These are phyloP conservation scores for Blastocystis sp. DNA, from an alignment of 352 stramenopile species.

Conservation along the genomic window DNA sequence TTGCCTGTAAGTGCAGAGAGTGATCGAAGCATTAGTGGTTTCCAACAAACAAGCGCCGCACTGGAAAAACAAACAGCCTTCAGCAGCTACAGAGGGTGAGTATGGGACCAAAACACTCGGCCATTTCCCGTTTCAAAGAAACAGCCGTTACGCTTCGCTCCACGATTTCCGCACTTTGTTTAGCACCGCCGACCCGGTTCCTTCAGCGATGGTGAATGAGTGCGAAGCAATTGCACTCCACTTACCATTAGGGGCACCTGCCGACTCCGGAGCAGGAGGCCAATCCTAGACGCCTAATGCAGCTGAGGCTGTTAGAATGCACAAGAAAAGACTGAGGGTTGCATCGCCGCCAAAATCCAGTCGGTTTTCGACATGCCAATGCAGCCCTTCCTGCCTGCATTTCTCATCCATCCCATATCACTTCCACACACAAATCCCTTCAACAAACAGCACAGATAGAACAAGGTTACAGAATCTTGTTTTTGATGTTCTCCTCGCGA, in stretches of 20 bases:
- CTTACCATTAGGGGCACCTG: too few relatives aligned
- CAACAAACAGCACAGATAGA: background rate
- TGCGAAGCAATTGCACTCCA: background rate
- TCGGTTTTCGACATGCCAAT: too few relatives aligned
- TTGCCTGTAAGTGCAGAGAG: background rate
- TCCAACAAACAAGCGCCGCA: background rate
- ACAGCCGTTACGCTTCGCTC: background rate
- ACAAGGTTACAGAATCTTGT: constrained; percentile 62
- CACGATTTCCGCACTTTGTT: background rate
- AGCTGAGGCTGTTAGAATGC: too few relatives aligned
- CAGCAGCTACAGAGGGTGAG: background rate
- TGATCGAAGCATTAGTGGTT: background rate
- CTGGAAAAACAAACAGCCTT: background rate
- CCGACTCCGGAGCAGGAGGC: too few relatives aligned
- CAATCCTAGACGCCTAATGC: too few relatives aligned
- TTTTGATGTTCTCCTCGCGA: constrained; percentile 37
- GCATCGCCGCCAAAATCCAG: too few relatives aligned
- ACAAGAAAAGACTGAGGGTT: too few relatives aligned
- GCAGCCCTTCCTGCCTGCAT: too few relatives aligned
- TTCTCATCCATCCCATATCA: too few relatives aligned
- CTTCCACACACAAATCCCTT: too few relatives aligned
- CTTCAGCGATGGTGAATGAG: background rate
- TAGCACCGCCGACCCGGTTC: background rate
- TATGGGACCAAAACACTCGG: background rate
- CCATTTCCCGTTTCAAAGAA: background rate